Evolutionary conservation across 495 filamentous ascomycete species (phyloP).

Genomic region (Aspergillus leporis): DNA sequence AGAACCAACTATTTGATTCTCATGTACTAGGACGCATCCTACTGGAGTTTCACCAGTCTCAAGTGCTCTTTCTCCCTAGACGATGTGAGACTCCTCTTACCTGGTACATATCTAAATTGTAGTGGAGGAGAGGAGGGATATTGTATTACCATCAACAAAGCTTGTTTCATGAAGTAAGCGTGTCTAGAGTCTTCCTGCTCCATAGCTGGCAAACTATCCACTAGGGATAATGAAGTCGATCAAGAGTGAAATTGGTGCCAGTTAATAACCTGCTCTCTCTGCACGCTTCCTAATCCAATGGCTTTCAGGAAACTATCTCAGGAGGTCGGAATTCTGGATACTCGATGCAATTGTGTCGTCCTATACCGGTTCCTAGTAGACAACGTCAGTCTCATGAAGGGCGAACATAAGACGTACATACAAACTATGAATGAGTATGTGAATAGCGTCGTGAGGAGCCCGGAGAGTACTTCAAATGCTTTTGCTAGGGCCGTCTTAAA

Average conservation of each 20-base stretch:
- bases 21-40: constrained; percentile 86
- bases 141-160: constrained; percentile 61
- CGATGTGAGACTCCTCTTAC: constrained; percentile 13
- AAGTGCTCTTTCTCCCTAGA: constrained; percentile 78
- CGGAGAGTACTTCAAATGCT: too few species aligned
- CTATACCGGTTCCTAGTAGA: not conserved
- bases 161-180: constrained; percentile 67
- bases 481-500: too few species aligned
- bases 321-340: not conserved
- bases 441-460: not conserved
- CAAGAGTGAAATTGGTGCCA: not conserved
- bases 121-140: not conserved
- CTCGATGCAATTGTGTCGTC: not conserved
- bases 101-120: not conserved
- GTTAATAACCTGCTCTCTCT: not conserved
- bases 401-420: not conserved
- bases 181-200: constrained; percentile 37
- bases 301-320: not conserved
- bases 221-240: not conserved
- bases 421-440: not conserved
- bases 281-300: not conserved
- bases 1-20: constrained; percentile 69
- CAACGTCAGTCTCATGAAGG: not conserved
- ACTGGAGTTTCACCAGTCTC: constrained; percentile 86
- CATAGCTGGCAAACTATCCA: not conserved